Base-by-base conservation (phyloP, 1,284 basidiomycete species). In the Ganoderma sp. region DNA sequence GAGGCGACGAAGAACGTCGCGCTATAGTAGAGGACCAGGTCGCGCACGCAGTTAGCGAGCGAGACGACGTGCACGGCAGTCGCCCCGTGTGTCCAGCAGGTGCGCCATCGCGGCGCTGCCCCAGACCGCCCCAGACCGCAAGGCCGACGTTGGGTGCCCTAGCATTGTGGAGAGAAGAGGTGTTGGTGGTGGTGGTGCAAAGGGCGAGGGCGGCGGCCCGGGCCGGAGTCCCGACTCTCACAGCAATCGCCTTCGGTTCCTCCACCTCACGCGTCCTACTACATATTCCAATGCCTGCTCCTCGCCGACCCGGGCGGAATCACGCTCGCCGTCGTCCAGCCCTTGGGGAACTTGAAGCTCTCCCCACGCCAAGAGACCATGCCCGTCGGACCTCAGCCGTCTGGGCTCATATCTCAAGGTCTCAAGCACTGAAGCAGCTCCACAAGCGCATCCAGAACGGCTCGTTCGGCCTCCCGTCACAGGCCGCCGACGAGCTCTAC, bases 371-470 rank as follows among this genome's bases (percentile, higher is more conserved):
- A 88, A 56, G 75, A 76, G 2, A 75, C 83, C 8, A 77, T 83
- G n/a, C 74, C 91, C 67, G 25, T 28, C 25, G 25, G 88, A 91
- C 68, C 80, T 89, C 25, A 28, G 25, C n/a, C 80, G 83, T 61
- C 78, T 91, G 0, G 91, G 91, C 9, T 77, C 82, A 39, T 81
- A 85, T 73, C 82, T 92, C 45, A 28, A 28, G 25, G 1, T 28
- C 25, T 28, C 25, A 28, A 28, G 25, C 25, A 28, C 25, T 28
- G 25, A 84, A 84, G 15, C 81, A 86, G 67, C 79, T 91, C n/a
- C 91, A 93, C 74, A 80, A 78, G 28, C 80, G 80, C 22, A 82
- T 90, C 28, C 87, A 89, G 74, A 91, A 90, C 79, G 89, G 92
- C 74, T 92, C 87, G 87, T 93, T 87, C 73, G 91, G 91, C 1